Base-by-base conservation (phyloP, 1,284 basidiomycete species). In the Ceratobasidium sp. region DNA sequence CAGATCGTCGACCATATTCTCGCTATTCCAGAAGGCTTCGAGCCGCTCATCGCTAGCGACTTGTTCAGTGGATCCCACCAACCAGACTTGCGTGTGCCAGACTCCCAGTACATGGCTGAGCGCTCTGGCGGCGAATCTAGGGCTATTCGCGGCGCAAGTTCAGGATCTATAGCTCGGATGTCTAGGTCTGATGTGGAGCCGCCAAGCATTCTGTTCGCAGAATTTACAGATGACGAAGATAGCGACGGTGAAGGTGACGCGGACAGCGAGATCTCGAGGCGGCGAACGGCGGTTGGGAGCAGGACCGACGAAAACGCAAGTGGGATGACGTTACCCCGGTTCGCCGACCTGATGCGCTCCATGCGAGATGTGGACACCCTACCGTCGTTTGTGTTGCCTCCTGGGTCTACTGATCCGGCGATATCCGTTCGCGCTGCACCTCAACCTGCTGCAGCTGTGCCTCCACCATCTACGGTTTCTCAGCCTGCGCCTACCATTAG, bases 1-100 rank as follows among this genome's bases (percentile, higher is more conserved):
- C 56, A 77, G 76, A 77, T 77, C n/a, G 51, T 77, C 27, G 75
- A 77, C 37, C 46, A 75, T 41, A 66, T 75, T 19, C 69, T 54
- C 2, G 56, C 41, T 34, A 41, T 49, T n/a, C 53, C 68, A 6
- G 62, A 48, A 39, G 76, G 75, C 13, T 77, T 77, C 71, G 64
- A 75, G 58, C 56, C 54, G 4, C 46, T 76, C 19, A 76, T 77
- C 43, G 61, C 48, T 27, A 46, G 46, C n/a, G 76, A 71, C 59
- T 31, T 76, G 6, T 77, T 77, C 62, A 13, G 34, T 22, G 7
- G 24, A 16, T 58, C 53, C 8, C 66, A 71, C 29, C 66, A 53
- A 43, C 27, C 29, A 4, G 66, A 71, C 19, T 27, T 71, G 66
- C 66, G 41, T 4, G 41, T 71, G 16, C 54, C 66, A 7, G 66